phyloP scores from a whole-genome alignment of 306 rosid species.

The Lupinus albus region DNA sequence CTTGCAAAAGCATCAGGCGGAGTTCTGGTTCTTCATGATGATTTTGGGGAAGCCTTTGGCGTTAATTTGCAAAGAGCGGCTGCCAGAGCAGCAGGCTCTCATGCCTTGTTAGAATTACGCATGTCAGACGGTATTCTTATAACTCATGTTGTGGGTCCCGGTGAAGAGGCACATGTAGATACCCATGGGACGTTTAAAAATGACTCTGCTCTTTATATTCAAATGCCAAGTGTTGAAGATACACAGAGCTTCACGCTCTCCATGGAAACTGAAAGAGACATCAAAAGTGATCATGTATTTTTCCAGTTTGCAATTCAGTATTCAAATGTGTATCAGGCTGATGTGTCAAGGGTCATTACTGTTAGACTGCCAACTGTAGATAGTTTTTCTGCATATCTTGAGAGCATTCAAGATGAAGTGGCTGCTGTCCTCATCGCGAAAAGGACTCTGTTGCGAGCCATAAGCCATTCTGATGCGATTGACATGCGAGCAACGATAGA shows the following conservation, averaged over 20 bases:
- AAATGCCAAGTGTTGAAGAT: conserved; percentile 91
- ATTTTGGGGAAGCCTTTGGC: conserved; percentile 99
- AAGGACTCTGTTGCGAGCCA: too few relatives aligned
- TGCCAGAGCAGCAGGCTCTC: conserved; percentile 88
- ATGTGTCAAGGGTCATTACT: conserved; percentile 79
- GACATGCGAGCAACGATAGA: too few relatives aligned
- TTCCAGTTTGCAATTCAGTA: conserved; percentile 52
- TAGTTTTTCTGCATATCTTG: conserved; percentile 77
- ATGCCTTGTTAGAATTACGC: conserved; percentile 83
- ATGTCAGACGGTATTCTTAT: conserved; percentile 75
- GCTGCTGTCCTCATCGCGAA: conserved; percentile 68
- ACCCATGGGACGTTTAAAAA: conserved; percentile 74
- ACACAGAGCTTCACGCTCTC: conserved; percentile 82
- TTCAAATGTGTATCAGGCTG: conserved; percentile 49
- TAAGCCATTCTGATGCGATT: too few relatives aligned
- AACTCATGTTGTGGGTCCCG: conserved; percentile 90
- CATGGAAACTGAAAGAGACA: conserved; percentile 82
- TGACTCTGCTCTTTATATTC: conserved; percentile 72
- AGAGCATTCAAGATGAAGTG: conserved; percentile 85
- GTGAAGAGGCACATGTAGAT: conserved; percentile 89
- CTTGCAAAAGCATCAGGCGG: conserved; percentile 97
- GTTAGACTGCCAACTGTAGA: conserved; percentile 76
- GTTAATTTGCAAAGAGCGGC: conserved; percentile 97
- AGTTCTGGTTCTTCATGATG: conserved; percentile 91
- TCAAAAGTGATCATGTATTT: conserved; percentile 45